These are phyloP conservation scores for Ustilago trichophora DNA, from an alignment of 1,284 basidiomycete species.

Conservation along the genomic window DNA sequence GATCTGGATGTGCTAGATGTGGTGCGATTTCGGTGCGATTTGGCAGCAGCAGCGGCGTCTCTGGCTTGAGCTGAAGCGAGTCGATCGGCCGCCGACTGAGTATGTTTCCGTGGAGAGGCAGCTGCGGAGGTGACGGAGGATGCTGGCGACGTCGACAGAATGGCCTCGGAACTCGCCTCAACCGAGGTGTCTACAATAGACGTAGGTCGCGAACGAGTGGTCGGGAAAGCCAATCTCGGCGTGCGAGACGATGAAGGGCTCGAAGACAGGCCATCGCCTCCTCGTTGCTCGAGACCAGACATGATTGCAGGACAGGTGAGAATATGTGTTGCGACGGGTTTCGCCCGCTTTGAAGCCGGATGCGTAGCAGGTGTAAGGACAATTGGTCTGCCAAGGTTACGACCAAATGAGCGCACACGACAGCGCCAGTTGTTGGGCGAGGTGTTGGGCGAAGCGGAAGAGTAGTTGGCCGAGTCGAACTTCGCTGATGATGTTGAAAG, in stretches of 20 bases:
- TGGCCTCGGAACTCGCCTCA: conserved; percentile 15
- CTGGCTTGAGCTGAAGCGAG: conserved; percentile 31
- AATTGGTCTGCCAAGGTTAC: too few relatives aligned
- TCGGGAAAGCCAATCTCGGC: conserved; percentile 32
- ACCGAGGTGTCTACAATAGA: conserved; percentile 41
- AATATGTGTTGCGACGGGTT: too few relatives aligned
- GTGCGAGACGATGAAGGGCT: conserved; percentile 21
- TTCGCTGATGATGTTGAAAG: too few relatives aligned
- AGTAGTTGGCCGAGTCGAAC: too few relatives aligned
- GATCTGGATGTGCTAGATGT: conserved; percentile 36
- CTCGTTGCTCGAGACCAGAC: conserved; percentile 16
- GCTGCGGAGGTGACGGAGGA: conserved; percentile 29
- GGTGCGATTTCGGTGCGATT: conserved; percentile 25
- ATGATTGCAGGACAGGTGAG: too few relatives aligned
- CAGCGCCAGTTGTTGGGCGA: too few relatives aligned
- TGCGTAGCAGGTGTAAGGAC: too few relatives aligned
- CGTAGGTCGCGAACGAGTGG: conserved; percentile 28
- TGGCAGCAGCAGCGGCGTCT: conserved; percentile 38
- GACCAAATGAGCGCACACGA: too few relatives aligned
- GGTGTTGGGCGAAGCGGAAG: too few relatives aligned
- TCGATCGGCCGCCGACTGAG: conserved; percentile 26
- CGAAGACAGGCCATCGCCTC: conserved; percentile 14
- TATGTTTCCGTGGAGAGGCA: conserved; percentile 38
- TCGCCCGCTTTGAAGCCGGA: too few relatives aligned
- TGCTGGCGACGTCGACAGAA: conserved; percentile 36